Base-by-base conservation (phyloP, 805 yeast genomes). In the Schwanniomyces pseudopolymorphus region DNA sequence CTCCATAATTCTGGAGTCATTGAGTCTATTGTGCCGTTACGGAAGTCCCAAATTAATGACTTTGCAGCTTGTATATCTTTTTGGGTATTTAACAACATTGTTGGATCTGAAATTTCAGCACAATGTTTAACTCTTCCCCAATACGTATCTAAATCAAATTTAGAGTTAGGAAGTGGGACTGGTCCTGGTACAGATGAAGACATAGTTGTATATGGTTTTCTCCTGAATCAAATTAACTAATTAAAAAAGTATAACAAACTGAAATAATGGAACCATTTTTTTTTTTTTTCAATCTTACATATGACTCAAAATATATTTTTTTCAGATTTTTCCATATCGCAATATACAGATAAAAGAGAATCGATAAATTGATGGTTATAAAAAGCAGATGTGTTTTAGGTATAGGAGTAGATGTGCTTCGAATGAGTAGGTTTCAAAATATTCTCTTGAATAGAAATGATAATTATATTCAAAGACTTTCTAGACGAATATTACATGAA, bases 41-140 rank as follows among this genome's bases (percentile, higher is more conserved):
- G 83, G 67, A 83, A 92, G 48, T 82, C 84, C 66, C 87, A 79
- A 36, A 94, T 75, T 47, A 84, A 63, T 31, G 78, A 56, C 57
- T 82, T 86, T 26, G 98, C 87, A 11, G 66, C 56, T 39, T 75
- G 79, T 33, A 94, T 77, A 50, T 87, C 88, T 2, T 64, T 62
- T 7, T 81, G 58, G 1, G 92, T 81, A 56, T 85, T 88, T 43
- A 94, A 71, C 40, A 94, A 74, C 91, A 88, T 91, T 24, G 87
- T 62, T 25, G 99, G 99, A 61, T 91, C 97, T 1, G 96, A 84
- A 44, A 94, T 87, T 47, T 86, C 95, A 13, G 96, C 88, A 68
- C 96, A 89, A 65, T 95, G 99, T 63, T 83, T 82, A 40, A 94
- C 97, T 58, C 99, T 81, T 13, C 99, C 99, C 85, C 87, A 79